Evolutionary conservation across 2,329 filamentous ascomycete genomes (phyloP).

Genomic region (Diaporthe nobilis): DNA sequence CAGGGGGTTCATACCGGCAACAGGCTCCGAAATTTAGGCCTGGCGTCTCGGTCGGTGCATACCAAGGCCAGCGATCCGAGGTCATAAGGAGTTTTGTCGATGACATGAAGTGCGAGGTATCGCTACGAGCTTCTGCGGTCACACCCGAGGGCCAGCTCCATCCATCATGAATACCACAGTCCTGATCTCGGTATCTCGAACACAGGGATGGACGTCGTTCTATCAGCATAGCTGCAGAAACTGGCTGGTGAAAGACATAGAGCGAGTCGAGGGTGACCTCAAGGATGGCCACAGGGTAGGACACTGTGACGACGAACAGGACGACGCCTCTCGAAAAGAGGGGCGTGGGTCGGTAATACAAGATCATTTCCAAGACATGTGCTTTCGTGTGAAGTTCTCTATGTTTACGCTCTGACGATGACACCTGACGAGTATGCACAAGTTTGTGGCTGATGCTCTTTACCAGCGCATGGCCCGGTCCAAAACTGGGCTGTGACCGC

Average conservation of each 20-base stretch:
- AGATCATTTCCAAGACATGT: background rate
- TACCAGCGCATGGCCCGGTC: background rate
- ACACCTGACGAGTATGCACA: background rate
- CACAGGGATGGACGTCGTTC: background rate
- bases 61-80: background rate
- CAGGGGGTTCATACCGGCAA: background rate
- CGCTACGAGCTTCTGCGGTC: background rate
- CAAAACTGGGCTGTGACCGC: conserved; percentile 55
- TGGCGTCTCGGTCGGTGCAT: background rate
- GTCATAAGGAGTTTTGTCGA: background rate
- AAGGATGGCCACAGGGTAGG: background rate
- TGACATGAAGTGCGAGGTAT: background rate
- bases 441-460: conserved; percentile 51
- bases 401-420: background rate
- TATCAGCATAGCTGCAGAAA: background rate
- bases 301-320: background rate
- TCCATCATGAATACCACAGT: background rate
- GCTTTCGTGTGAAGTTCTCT: background rate
- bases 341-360: conserved; percentile 19
- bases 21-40: background rate
- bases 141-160: background rate
- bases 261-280: background rate
- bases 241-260: background rate
- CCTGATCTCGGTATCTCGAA: background rate
- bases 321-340: background rate